A percentile compares a stretch with the other conserved stretches of the same genome.
Evolutionary conservation across 1,139 yeast species (phyloP).

Genomic region (Blastobotrys buckinghamii): DNA sequence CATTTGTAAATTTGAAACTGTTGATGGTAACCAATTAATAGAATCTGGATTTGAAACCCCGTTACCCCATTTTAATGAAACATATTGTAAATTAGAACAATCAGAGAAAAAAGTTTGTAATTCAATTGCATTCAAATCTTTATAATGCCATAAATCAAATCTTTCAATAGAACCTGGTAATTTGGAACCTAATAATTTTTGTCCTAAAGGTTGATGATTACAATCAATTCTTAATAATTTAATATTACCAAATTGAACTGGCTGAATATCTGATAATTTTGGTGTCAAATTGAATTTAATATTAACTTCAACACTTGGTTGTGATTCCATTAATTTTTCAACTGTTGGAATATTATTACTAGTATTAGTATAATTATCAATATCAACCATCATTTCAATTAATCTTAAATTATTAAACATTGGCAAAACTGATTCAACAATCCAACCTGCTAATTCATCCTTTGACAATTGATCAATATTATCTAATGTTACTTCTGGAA

Average conservation of each 20-base stretch:
- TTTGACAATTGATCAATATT: not conserved
- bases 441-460: constrained; percentile 5
- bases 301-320: constrained; percentile 11
- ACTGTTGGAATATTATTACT: constrained; percentile 1
- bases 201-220: constrained; percentile 11
- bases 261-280: not conserved
- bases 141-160: constrained; percentile 13
- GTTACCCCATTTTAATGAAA: constrained; percentile 15
- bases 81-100: constrained; percentile 9
- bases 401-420: constrained; percentile 6
- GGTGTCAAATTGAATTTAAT: constrained; percentile 1
- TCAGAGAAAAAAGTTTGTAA: constrained; percentile 10
- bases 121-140: constrained; percentile 8
- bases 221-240: constrained; percentile 11
- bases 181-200: constrained; percentile 8
- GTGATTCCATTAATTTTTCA: constrained; percentile 4
- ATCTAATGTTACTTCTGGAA: not conserved
- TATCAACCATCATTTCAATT: constrained; percentile 10
- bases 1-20: constrained; percentile 13
- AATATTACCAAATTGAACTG: constrained; percentile 10
- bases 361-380: not conserved
- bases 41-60: constrained; percentile 4
- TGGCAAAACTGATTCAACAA: constrained; percentile 1
- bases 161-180: constrained; percentile 13
- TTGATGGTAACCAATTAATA: constrained; percentile 14